Percentiles rank a stretch among this genome's conserved stretches.
Evolutionary conservation across 352 stramenopile genomes (phyloP).

Genomic region (Pythium plurisporium): DNA sequence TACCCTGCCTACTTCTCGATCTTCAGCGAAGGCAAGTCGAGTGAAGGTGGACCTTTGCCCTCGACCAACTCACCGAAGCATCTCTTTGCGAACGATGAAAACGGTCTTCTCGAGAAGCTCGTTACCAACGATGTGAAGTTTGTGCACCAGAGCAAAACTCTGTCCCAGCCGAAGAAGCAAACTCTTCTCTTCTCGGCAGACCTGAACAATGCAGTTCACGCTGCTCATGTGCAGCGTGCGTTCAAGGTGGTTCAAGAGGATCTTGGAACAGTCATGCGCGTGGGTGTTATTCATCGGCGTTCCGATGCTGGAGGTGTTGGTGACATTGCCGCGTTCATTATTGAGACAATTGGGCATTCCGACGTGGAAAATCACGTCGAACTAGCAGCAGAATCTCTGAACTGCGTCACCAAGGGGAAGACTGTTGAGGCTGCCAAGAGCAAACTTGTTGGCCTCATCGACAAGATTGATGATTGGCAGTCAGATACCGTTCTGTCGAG

Average conservation of each 20-base stretch:
- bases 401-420: constrained; percentile 53
- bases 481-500: constrained; percentile 13
- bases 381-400: constrained; percentile 52
- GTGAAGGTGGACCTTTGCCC: constrained; percentile 13
- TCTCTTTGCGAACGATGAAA: constrained; percentile 58
- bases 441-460: constrained; percentile 48
- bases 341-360: constrained; percentile 45
- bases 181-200: constrained; percentile 58
- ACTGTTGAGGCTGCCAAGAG: constrained; percentile 37
- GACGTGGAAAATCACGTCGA: constrained; percentile 48
- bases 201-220: constrained; percentile 45
- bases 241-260: constrained; percentile 68
- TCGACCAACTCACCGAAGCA: constrained; percentile 21
- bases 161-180: constrained; percentile 60
- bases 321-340: constrained; percentile 45
- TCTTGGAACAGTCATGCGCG: constrained; percentile 51
- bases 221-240: constrained; percentile 45
- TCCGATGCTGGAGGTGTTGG: constrained; percentile 24
- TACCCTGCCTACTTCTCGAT: constrained; percentile 70
- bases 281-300: constrained; percentile 48
- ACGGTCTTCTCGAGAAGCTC: constrained; percentile 49
- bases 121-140: constrained; percentile 46
- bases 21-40: constrained; percentile 29
- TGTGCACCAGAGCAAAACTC: constrained; percentile 46
- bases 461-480: constrained; percentile 15